Evolutionary conservation across 208 protist species (phyloP).

Genomic region (Trypanosoma cruzi): DNA sequence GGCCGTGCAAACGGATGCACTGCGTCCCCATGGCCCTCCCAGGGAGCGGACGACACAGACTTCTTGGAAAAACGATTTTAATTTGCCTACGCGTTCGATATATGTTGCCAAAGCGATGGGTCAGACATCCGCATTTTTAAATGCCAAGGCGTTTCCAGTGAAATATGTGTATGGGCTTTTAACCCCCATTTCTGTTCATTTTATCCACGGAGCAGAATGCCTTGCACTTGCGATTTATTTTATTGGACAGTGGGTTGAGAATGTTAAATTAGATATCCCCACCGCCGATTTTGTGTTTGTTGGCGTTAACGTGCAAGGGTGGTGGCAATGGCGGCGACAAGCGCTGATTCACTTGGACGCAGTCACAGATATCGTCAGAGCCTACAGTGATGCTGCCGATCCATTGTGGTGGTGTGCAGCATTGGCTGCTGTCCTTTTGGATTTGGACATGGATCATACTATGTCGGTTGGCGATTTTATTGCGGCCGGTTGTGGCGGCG

Average conservation of each 20-base stretch:
- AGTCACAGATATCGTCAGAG: not conserved
- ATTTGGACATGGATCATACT: conserved; percentile 8
- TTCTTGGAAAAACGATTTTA: not conserved
- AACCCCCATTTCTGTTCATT: conserved; percentile 5
- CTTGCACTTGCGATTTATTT: conserved; percentile 11
- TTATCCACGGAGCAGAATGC: not conserved
- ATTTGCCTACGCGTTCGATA: not conserved
- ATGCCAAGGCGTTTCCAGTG: not conserved
- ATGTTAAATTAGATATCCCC: conserved; percentile 12
- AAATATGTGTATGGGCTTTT: not conserved
- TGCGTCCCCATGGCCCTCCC: not conserved
- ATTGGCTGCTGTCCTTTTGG: conserved; percentile 7
- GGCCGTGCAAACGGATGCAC: not conserved
- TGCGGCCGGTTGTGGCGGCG: conserved; percentile 4
- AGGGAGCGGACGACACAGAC: conserved; percentile 2
- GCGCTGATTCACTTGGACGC: not conserved
- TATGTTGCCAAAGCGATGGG: not conserved
- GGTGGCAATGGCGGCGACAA: conserved; percentile 19
- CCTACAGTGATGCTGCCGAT: not conserved
- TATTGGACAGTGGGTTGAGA: conserved; percentile 9
- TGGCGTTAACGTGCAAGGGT: conserved; percentile 7
- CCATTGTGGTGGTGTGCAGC: conserved; percentile 14
- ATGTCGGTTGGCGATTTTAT: conserved; percentile 12
- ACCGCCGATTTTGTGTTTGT: conserved; percentile 12
- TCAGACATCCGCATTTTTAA: not conserved